A percentile compares a stretch with the other conserved stretches of the same genome.
Evolutionary conservation across 1,284 basidiomycete genomes (phyloP).

Genomic region (Cryptococcus amylolentus): DNA sequence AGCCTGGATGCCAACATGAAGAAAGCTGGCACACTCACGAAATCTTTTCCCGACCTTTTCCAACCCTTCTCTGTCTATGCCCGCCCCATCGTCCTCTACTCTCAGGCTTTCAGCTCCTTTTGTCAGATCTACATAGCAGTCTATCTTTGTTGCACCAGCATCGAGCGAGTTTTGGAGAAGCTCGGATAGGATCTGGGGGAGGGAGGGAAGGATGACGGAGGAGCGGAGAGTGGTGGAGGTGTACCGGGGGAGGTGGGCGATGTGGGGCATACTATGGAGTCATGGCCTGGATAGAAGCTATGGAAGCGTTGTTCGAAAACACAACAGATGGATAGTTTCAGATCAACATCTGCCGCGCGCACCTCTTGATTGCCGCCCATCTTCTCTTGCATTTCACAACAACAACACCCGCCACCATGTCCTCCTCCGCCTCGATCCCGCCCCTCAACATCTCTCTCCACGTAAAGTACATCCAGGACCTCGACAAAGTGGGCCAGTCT

Average conservation of each 20-base stretch:
- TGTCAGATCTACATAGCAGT: constrained; percentile 45
- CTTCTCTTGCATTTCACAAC: neutral
- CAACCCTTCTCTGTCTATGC: constrained; percentile 64
- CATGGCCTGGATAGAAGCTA: neutral
- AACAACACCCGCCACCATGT: neutral
- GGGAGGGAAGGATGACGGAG: constrained; percentile 72
- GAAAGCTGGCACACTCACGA: constrained; percentile 4
- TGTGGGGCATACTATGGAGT: neutral
- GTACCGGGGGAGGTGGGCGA: constrained; percentile 28
- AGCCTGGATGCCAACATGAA: constrained; percentile 5
- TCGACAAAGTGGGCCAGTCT: constrained; percentile 58
- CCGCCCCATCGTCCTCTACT: constrained; percentile 76
- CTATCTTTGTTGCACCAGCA: constrained; percentile 44
- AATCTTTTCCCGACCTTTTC: constrained; percentile 55
- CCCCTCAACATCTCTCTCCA: constrained; percentile 55
- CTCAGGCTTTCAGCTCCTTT: constrained; percentile 62
- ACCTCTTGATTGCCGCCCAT: neutral
- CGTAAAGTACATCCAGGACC: constrained; percentile 68
- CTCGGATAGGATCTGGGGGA: constrained; percentile 73
- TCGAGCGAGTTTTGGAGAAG: constrained; percentile 75
- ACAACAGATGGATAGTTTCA: neutral
- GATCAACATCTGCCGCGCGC: neutral
- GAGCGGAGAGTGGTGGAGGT: constrained; percentile 60
- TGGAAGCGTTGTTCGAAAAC: neutral
- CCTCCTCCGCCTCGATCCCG: neutral